phyloP scores from a whole-genome alignment of 2,329 filamentous ascomycete species.

The Diaporthe sp. region DNA sequence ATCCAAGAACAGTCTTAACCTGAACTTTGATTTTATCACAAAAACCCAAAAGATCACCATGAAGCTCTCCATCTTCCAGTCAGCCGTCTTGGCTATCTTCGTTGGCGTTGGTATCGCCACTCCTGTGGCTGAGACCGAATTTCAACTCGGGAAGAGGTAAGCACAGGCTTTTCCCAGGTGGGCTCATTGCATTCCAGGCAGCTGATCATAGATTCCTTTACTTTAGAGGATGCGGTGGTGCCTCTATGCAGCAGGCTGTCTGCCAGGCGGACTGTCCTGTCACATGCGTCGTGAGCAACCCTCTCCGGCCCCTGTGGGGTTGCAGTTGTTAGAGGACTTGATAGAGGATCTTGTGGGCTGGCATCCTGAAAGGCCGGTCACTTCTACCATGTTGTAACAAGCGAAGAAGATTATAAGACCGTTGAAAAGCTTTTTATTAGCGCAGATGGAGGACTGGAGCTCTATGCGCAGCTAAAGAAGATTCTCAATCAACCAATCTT shows the following conservation, averaged over 20 bases:
- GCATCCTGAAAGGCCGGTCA: not conserved
- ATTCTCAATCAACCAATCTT: no score
- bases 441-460: no score
- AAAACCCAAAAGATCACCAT: not conserved
- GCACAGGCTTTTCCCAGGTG: not conserved
- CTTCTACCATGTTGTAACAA: not conserved
- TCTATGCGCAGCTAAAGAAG: no score
- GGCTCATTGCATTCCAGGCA: not conserved
- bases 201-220: not conserved
- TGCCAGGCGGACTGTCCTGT: constrained; percentile 11
- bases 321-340: not conserved
- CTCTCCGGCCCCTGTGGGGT: not conserved
- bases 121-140: constrained; percentile 4
- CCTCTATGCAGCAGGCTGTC: constrained; percentile 4
- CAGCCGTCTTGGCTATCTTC: not conserved
- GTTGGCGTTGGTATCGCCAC: not conserved
- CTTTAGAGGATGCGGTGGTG: constrained; percentile 2
- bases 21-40: not conserved
- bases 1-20: not conserved
- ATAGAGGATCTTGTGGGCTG: not conserved
- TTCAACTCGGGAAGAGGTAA: not conserved
- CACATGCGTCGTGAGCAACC: not conserved
- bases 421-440: no score
- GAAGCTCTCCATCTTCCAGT: constrained; percentile 5
- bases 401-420: not conserved